These are phyloP conservation scores for Syzygium oleosum DNA, from an alignment of 345 rosid species.

Conservation along the genomic window DNA sequence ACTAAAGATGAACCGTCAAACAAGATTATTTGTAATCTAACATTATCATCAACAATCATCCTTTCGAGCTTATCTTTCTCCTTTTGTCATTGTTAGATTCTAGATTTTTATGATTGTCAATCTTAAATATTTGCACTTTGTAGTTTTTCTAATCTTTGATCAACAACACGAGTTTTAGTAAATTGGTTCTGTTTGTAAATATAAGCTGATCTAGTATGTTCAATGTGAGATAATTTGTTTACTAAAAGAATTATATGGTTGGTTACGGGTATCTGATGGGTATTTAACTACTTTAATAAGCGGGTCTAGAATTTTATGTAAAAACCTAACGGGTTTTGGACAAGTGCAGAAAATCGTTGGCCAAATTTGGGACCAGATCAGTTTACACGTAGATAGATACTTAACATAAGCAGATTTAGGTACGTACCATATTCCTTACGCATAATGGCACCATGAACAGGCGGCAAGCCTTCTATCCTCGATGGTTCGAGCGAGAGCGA, in stretches of 20 bases:
- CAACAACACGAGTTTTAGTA: background rate
- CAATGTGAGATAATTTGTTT: background rate
- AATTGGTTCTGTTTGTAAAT: background rate
- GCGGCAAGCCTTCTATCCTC: background rate
- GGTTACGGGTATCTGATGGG: background rate
- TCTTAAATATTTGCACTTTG: background rate
- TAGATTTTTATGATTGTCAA: background rate
- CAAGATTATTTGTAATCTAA: background rate
- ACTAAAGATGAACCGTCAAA: background rate
- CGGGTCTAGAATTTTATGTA: background rate
- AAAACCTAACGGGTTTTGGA: background rate
- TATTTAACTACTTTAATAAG: background rate
- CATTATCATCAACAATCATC: background rate
- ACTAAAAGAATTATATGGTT: background rate
- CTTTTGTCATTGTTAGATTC: background rate
- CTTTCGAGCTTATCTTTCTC: background rate
- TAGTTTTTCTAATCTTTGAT: background rate
- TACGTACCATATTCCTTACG: background rate
- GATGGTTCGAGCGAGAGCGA: background rate
- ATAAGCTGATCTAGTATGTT: background rate
- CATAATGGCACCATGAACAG: background rate
- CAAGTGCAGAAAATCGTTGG: accelerated
- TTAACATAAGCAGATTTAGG: background rate
- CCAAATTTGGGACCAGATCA: background rate
- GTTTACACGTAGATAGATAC: background rate